phyloP scores from a whole-genome alignment of 2,329 filamentous ascomycete species.

The Phialocephala sp. region DNA sequence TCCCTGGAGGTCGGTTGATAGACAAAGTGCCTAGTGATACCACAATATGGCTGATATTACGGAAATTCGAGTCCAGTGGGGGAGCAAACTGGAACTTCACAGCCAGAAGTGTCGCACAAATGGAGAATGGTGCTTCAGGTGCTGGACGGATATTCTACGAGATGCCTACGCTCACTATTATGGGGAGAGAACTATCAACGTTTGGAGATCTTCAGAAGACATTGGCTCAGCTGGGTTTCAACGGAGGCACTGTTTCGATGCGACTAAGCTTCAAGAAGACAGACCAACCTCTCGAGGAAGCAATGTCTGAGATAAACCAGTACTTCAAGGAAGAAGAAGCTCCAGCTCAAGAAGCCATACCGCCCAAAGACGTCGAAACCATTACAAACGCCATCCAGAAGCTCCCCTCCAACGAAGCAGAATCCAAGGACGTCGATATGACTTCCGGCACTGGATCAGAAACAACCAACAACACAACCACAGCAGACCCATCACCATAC shows the following conservation, averaged over 20 bases:
- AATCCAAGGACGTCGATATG: slow-evolving; percentile 22
- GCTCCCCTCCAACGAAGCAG: slow-evolving; percentile 23
- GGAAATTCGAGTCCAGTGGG: slow-evolving; percentile 82
- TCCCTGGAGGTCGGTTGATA: slow-evolving; percentile 70
- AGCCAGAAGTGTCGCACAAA: slow-evolving; percentile 74
- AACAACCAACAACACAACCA: neutral
- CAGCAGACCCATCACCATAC: slow-evolving; percentile 18
- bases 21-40: slow-evolving; percentile 90
- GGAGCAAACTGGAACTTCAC: slow-evolving; percentile 78
- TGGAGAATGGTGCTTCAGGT: slow-evolving; percentile 55
- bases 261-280: slow-evolving; percentile 78
- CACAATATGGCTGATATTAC: slow-evolving; percentile 85
- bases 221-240: slow-evolving; percentile 84
- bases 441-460: slow-evolving; percentile 9
- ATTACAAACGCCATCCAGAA: slow-evolving; percentile 32
- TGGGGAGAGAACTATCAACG: slow-evolving; percentile 77
- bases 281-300: slow-evolving; percentile 80
- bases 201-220: slow-evolving; percentile 90
- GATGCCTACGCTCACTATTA: slow-evolving; percentile 81
- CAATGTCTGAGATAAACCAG: slow-evolving; percentile 78
- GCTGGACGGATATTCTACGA: slow-evolving; percentile 86
- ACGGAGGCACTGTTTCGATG: slow-evolving; percentile 80
- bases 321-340: slow-evolving; percentile 62
- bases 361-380: slow-evolving; percentile 15
- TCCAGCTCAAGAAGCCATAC: slow-evolving; percentile 12